Evolutionary conservation across 345 rosid genomes (phyloP), one percentile per base, ranked within the genome.

Genomic region (Rhodomyrtus tomentosa): DNA sequence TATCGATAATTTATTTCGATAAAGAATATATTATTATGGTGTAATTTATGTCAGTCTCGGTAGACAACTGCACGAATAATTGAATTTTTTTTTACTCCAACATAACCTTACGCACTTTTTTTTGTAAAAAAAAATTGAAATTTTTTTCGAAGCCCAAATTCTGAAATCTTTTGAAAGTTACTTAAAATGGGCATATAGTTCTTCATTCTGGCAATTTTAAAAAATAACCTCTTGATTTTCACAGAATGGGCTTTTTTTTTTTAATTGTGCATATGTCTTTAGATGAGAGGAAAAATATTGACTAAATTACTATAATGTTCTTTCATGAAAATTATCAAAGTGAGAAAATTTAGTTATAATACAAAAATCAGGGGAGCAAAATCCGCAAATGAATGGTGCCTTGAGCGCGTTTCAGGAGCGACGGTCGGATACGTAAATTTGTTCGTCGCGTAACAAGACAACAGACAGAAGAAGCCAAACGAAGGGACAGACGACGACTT

Each of bases 21-120:
- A 49, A 49, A 49, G 18, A 0, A 9, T 18, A n/a, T n/a, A 62
- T 32, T 15, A 16, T 1, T 32, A 0, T 7, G 3, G 22, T 0
- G 42, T 16, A 1, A 18, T 4, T 16, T 18, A 20, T 62, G 24
- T n/a, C n/a, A n/a, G n/a, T n/a, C n/a, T n/a, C n/a, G n/a, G n/a
- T n/a, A n/a, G n/a, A n/a, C n/a, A n/a, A n/a, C 2, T 0, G 11
- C 16, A 36, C 3, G 16, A 32, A 16, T 16, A 32, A 62, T 1
- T 32, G 22, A 29, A 6, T 45, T 45, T 45, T 45, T 45, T n/a
- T n/a, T n/a, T n/a, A n/a, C n/a, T n/a, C n/a, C n/a, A n/a, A n/a
- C n/a, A n/a, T n/a, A n/a, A n/a, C n/a, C n/a, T n/a, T n/a, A n/a
- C n/a, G n/a, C n/a, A n/a, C n/a, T n/a, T n/a, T n/a, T n/a, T n/a